Evolutionary conservation across 768 basidiomycete genomes (phyloP).

Genomic region (Leucosporidium scottii): DNA sequence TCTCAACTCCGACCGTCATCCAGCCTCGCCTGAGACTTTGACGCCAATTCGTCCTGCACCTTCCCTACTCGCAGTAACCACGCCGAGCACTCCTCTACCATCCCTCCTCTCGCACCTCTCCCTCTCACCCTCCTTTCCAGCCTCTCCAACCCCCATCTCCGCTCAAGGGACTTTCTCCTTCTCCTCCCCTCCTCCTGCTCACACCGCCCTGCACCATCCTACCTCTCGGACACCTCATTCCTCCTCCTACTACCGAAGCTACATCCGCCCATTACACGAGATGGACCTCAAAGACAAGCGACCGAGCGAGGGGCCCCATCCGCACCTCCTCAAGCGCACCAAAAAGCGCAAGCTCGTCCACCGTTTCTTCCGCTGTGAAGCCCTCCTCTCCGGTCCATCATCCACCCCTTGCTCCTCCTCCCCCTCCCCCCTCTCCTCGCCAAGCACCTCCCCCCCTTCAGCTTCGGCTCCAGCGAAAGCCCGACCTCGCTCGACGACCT

Average conservation of each 20-base stretch:
- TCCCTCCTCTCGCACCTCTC: neutral
- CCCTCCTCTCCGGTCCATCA: neutral
- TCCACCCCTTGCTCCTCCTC: neutral
- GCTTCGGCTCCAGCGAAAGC: too few relatives aligned
- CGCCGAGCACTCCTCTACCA: neutral
- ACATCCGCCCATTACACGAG: too few relatives aligned
- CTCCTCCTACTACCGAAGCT: too few relatives aligned
- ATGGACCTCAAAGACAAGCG: neutral
- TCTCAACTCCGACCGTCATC: too few relatives aligned
- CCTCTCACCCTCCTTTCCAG: neutral
- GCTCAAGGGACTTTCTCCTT: neutral
- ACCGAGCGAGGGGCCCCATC: neutral
- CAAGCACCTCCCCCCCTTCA: neutral
- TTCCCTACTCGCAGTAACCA: too few relatives aligned
- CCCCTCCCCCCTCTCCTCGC: neutral
- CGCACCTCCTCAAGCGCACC: neutral
- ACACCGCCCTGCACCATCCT: neutral
- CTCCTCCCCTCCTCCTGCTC: neutral
- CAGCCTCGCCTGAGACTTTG: too few relatives aligned
- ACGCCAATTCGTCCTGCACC: too few relatives aligned
- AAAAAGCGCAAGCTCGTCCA: constrained; percentile 3
- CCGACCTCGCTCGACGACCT: neutral
- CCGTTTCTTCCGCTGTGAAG: constrained; percentile 4
- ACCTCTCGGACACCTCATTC: neutral
- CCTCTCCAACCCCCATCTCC: neutral